Evolutionary conservation across 139 green algal genomes (phyloP).

Genomic region (Haematococcus lacustris): DNA sequence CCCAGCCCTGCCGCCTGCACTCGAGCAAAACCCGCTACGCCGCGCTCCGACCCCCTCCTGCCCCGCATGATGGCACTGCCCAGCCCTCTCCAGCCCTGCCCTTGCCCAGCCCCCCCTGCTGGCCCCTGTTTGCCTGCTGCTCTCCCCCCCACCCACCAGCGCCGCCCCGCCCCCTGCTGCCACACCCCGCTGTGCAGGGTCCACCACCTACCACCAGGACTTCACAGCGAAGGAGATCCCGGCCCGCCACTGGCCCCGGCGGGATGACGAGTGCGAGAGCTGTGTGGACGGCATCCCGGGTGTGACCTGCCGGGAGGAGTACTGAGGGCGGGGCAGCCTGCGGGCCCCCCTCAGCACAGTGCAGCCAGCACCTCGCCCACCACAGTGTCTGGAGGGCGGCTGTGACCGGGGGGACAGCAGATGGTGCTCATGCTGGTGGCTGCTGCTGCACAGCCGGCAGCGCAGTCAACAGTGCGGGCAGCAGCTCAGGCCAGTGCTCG

Average conservation of each 20-base stretch:
- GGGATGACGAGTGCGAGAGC: constrained; percentile 8
- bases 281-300: constrained; percentile 1
- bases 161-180: background rate
- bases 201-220: constrained; percentile 12
- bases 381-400: too few relatives aligned
- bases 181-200: constrained; percentile 6
- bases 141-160: background rate
- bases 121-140: background rate
- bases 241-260: background rate
- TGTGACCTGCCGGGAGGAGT: background rate
- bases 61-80: background rate
- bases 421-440: too few relatives aligned
- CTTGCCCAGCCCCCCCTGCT: too few relatives aligned
- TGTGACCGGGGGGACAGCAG: too few relatives aligned
- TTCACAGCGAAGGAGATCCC: constrained; percentile 23
- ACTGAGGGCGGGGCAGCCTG: too few relatives aligned
- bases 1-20: too few relatives aligned
- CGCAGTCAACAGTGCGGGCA: too few relatives aligned
- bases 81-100: background rate
- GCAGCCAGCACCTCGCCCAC: too few relatives aligned
- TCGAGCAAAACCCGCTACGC: too few relatives aligned
- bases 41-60: background rate
- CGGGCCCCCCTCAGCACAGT: too few relatives aligned
- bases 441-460: too few relatives aligned
- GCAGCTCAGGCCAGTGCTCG: too few relatives aligned